Evolutionary conservation across 139 green algal species (phyloP).

Genomic region (Edaphochlamys debaryana): DNA sequence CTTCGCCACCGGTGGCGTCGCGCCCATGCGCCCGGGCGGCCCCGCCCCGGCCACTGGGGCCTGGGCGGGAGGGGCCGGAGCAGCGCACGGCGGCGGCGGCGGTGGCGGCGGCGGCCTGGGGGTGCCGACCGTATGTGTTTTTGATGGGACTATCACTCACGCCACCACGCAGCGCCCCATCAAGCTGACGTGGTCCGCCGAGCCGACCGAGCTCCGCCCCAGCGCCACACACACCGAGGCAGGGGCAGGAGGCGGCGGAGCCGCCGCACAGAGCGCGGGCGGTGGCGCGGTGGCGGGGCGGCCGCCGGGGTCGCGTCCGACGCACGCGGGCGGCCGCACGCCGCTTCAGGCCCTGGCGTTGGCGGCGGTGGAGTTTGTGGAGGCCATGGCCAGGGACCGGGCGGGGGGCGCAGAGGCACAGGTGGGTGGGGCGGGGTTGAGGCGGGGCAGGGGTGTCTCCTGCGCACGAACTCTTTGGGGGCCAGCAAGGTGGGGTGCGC

Average conservation of each 20-base stretch:
- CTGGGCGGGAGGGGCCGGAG: no score
- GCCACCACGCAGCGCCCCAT: background rate
- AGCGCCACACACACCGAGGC: background rate
- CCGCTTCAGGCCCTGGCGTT: slow-evolving; percentile 47
- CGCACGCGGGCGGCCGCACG: background rate
- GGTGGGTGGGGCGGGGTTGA: slow-evolving; percentile 7
- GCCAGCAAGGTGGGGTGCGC: no score
- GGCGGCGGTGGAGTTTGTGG: slow-evolving; percentile 68
- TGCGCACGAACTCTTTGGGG: background rate
- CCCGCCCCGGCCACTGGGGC: no score
- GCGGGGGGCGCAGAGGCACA: slow-evolving; percentile 56
- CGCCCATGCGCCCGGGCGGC: no score
- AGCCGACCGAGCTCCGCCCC: slow-evolving; percentile 8
- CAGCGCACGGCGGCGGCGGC: background rate
- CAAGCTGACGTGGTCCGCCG: slow-evolving; percentile 28
- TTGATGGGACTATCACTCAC: background rate
- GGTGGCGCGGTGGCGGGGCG: no score
- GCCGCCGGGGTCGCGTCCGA: no score
- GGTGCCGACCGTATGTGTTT: background rate
- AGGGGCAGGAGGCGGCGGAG: background rate
- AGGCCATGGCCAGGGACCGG: slow-evolving; percentile 49
- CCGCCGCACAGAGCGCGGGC: background rate
- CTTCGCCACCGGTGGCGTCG: no score
- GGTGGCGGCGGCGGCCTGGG: background rate
- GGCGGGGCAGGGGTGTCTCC: no score